Evolutionary conservation across 2,329 filamentous ascomycete genomes (phyloP).

Genomic region (Colletotrichum cuscutae): DNA sequence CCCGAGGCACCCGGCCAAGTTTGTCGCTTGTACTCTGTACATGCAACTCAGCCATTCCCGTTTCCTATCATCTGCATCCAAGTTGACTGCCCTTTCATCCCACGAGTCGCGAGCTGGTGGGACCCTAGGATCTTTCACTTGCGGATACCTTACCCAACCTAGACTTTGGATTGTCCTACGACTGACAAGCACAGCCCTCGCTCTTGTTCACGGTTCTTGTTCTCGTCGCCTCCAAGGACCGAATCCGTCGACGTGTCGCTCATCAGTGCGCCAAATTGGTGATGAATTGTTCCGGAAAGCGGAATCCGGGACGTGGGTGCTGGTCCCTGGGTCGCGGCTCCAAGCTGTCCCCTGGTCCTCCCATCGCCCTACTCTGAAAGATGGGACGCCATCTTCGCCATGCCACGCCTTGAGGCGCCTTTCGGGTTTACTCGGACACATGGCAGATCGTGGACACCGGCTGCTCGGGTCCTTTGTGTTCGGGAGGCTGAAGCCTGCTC

Average conservation of each 20-base stretch:
- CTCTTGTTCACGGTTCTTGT: neutral
- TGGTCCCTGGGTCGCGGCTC: neutral
- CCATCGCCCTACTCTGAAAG: neutral
- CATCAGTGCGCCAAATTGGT: neutral
- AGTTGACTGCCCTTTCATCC: neutral
- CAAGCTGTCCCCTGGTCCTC: neutral
- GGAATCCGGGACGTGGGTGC: neutral
- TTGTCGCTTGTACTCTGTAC: neutral
- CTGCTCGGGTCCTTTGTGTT: neutral
- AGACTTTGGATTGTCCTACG: neutral
- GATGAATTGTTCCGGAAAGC: neutral
- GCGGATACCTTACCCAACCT: neutral
- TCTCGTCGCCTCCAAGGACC: neutral
- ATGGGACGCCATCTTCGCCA: neutral
- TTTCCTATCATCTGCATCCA: neutral
- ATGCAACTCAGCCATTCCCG: neutral
- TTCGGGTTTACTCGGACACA: neutral
- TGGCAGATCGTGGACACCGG: slow-evolving; percentile 5
- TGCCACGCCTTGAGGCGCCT: neutral
- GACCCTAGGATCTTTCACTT: neutral
- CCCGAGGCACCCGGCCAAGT: neutral
- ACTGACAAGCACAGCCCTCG: slow-evolving; percentile 1
- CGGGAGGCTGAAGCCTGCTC: neutral
- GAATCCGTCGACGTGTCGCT: neutral
- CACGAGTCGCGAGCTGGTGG: slow-evolving; percentile 3